Evolutionary conservation across 352 stramenopile species (phyloP), one percentile per base, ranked within the genome.

Genomic region (Globisporangium okanoganense): DNA sequence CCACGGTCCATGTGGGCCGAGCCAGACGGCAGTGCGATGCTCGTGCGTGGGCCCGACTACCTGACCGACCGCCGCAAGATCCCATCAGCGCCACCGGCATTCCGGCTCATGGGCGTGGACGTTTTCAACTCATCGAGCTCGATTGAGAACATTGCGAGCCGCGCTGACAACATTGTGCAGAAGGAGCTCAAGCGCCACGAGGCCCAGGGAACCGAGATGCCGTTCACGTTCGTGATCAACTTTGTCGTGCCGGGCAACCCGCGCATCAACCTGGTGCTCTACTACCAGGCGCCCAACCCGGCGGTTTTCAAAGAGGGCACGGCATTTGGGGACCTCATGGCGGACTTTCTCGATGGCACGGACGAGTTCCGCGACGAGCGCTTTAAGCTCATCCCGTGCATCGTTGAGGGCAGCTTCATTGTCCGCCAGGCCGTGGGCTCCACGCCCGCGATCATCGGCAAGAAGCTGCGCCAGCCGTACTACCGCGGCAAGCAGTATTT

Each of bases 361-460:
- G 80, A 92, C 49, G 80, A 90, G 43, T 92, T 89, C 65, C 78
- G 80, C 14, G 87, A 92, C 55, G 80, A 92, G 64, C 78, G 79
- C 35, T 92, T 92, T 58, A 92, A 92, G 72, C 64, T 92, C 13
- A 92, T 92, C 53, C 82, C 82, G 38, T 87, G 75, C 58, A 92
- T 92, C 48, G 80, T 90, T 6, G 82, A 92, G 66, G 82, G 82
- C 2, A 86, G 72, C 38, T 92, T 92, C 51, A 92, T 92, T 20
- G 81, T 92, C 56, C 79, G 80, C 24, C 82, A 92, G 61, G 82
- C 82, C 12, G 82, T 92, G 38, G 82, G 82, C 16, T 85, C 77
- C 1, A 92, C 80, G 1, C 82, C 82, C 0, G 75, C 82, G 9
- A 77, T 92, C 45, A 80, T 88, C 52, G 82, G 82, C 56, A 92